Percentiles rank a stretch among this genome's conserved stretches.
These are phyloP conservation scores for Verruconis gallopava DNA, from an alignment of 2,329 filamentous ascomycete species.

Conservation along the genomic window DNA sequence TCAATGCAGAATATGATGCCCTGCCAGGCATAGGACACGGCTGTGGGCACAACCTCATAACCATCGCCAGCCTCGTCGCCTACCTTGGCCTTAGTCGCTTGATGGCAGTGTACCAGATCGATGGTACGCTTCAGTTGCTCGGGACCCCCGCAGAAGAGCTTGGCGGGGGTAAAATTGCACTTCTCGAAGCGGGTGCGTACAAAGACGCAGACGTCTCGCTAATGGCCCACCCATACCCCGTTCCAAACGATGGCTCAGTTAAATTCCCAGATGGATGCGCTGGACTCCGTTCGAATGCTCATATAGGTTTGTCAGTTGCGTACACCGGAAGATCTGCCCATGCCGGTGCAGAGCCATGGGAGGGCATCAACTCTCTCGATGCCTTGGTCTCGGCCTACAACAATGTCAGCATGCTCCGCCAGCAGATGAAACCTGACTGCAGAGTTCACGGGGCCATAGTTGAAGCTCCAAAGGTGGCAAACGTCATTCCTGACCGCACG, in stretches of 20 bases:
- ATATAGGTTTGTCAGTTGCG: constrained; percentile 5
- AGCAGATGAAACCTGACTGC: constrained; percentile 25
- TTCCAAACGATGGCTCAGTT: background rate
- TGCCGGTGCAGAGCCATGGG: constrained; percentile 27
- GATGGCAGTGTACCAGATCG: constrained; percentile 28
- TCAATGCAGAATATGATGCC: constrained; percentile 38
- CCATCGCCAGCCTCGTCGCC: constrained; percentile 34
- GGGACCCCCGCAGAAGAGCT: constrained; percentile 45
- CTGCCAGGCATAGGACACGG: constrained; percentile 36
- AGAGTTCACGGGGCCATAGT: constrained; percentile 27
- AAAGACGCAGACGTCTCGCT: constrained; percentile 23
- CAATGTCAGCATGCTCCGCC: constrained; percentile 19
- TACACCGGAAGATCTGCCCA: constrained; percentile 22
- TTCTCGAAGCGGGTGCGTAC: constrained; percentile 33
- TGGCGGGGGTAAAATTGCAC: constrained; percentile 38
- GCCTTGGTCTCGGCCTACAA: constrained; percentile 25
- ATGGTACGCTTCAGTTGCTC: constrained; percentile 34
- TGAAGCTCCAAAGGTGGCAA: constrained; percentile 25
- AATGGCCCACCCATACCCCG: constrained; percentile 16
- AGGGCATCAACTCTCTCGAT: constrained; percentile 29
- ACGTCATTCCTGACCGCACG: constrained; percentile 29
- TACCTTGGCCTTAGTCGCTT: constrained; percentile 35
- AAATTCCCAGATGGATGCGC: constrained; percentile 2
- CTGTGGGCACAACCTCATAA: constrained; percentile 44
- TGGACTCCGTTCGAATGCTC: background rate